Conservation (phyloP, 495 filamentous ascomycete genomes). For the Aspergillus biplanus region DNA sequence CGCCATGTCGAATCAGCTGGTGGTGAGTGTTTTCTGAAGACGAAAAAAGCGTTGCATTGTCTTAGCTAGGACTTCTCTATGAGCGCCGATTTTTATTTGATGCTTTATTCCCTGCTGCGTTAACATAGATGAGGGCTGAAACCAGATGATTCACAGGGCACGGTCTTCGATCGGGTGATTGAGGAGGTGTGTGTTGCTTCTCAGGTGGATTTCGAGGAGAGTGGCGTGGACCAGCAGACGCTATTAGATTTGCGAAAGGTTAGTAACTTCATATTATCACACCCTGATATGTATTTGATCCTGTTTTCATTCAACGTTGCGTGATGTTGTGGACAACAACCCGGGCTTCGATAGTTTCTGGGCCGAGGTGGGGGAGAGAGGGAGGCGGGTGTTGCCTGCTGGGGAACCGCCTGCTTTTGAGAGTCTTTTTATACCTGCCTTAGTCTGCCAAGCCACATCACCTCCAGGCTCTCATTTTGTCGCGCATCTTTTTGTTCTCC, state of each 20-base stretch:
- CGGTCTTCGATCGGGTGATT: conserved; percentile 88
- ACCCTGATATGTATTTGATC: conserved; percentile 24
- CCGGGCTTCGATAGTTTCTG: conserved; percentile 14
- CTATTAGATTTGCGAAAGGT: conserved; percentile 85
- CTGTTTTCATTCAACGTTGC: conserved; percentile 15
- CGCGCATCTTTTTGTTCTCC: conserved; percentile 12
- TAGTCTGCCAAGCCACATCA: conserved; percentile 39
- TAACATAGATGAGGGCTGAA: conserved; percentile 37
- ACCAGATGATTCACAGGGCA: conserved; percentile 58
- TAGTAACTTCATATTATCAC: conserved; percentile 39
- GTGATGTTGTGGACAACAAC: not conserved
- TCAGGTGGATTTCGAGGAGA: conserved; percentile 94
- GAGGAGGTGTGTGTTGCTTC: conserved; percentile 86
- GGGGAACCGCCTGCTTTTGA: conserved; percentile 45
- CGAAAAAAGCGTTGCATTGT: conserved; percentile 22
- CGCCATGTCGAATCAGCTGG: conserved; percentile 65
- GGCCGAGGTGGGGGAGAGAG: conserved; percentile 44
- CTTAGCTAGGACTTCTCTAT: conserved; percentile 6
- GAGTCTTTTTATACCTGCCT: conserved; percentile 46
- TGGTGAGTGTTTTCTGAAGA: conserved; percentile 56
- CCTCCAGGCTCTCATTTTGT: not conserved
- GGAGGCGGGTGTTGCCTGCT: conserved; percentile 41
- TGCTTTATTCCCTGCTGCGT: conserved; percentile 22
- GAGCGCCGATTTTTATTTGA: conserved; percentile 17
- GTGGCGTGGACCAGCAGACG: conserved; percentile 83